Evolutionary conservation across 495 filamentous ascomycete species (phyloP).

Genomic region (Pseudevernia furfuracea): DNA sequence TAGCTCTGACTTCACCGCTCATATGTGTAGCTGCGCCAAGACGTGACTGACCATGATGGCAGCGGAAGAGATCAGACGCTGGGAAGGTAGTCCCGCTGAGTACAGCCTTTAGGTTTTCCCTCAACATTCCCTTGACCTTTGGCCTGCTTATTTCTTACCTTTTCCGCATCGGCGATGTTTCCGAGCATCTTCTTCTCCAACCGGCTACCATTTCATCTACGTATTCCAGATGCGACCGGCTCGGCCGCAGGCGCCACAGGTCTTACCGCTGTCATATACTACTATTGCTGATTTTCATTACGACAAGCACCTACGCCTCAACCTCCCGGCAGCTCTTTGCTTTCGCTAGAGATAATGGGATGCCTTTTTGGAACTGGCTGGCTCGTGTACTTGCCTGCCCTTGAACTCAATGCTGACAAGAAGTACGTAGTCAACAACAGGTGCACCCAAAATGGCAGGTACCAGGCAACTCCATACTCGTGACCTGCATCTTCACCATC

Average conservation of each 20-base stretch:
- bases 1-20: constrained; percentile 39
- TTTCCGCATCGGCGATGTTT: constrained; percentile 37
- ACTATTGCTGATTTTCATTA: constrained; percentile 28
- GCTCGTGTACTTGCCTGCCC: constrained; percentile 19
- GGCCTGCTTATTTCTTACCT: constrained; percentile 29
- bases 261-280: constrained; percentile 31
- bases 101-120: background rate
- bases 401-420: constrained; percentile 15
- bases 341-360: constrained; percentile 37
- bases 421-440: constrained; percentile 36
- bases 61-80: constrained; percentile 19
- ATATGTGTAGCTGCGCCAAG: constrained; percentile 37
- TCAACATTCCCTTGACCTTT: background rate
- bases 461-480: constrained; percentile 38
- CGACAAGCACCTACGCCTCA: constrained; percentile 32
- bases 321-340: constrained; percentile 35
- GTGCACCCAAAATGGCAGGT: constrained; percentile 45
- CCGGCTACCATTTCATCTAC: constrained; percentile 36
- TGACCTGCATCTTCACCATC: constrained; percentile 24
- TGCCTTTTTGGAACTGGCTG: constrained; percentile 36
- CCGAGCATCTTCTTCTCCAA: constrained; percentile 22
- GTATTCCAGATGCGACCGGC: background rate
- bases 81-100: background rate
- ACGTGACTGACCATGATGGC: constrained; percentile 11
- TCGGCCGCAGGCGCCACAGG: background rate